These are phyloP conservation scores for Deakozyma indianensis DNA, from an alignment of 805 yeast genomes.

Conservation along the genomic window DNA sequence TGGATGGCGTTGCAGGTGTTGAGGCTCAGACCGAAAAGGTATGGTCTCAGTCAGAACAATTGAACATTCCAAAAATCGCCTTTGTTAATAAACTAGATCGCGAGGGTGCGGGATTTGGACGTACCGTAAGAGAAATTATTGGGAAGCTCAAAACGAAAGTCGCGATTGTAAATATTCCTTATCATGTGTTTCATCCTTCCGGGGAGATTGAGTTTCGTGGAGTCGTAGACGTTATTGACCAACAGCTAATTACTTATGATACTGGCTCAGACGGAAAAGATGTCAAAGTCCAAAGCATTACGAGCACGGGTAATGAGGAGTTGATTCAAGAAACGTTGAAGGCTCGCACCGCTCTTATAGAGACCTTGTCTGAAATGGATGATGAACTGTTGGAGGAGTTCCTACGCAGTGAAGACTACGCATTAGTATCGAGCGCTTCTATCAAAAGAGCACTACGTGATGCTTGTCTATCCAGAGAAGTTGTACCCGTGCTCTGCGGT, in stretches of 20 bases:
- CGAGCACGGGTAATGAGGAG: slow-evolving; percentile 15
- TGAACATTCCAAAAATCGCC: slow-evolving; percentile 59
- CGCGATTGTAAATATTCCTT: slow-evolving; percentile 64
- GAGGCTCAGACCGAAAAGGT: slow-evolving; percentile 97
- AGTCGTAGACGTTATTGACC: slow-evolving; percentile 58
- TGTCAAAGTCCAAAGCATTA: slow-evolving; percentile 28
- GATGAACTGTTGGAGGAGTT: slow-evolving; percentile 66
- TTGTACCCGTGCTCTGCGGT: slow-evolving; percentile 82
- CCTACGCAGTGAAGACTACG: slow-evolving; percentile 54
- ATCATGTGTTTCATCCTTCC: slow-evolving; percentile 29
- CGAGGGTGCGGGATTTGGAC: slow-evolving; percentile 85
- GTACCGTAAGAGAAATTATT: slow-evolving; percentile 77
- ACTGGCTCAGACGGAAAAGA: slow-evolving; percentile 32
- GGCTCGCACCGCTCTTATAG: slow-evolving; percentile 65
- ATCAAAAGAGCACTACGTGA: slow-evolving; percentile 48
- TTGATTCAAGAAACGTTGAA: slow-evolving; percentile 34
- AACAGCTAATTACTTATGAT: slow-evolving; percentile 37
- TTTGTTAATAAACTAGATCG: slow-evolving; percentile 94
- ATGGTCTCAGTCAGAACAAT: slow-evolving; percentile 69
- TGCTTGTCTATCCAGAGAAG: slow-evolving; percentile 41
- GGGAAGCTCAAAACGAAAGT: slow-evolving; percentile 61
- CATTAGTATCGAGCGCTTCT: slow-evolving; percentile 38
- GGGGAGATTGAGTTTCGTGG: slow-evolving; percentile 42
- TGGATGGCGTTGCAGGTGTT: slow-evolving; percentile 96
- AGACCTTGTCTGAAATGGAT: slow-evolving; percentile 70